Conservation (phyloP, 1,284 basidiomycete genomes). For the Mycena citricolor region DNA sequence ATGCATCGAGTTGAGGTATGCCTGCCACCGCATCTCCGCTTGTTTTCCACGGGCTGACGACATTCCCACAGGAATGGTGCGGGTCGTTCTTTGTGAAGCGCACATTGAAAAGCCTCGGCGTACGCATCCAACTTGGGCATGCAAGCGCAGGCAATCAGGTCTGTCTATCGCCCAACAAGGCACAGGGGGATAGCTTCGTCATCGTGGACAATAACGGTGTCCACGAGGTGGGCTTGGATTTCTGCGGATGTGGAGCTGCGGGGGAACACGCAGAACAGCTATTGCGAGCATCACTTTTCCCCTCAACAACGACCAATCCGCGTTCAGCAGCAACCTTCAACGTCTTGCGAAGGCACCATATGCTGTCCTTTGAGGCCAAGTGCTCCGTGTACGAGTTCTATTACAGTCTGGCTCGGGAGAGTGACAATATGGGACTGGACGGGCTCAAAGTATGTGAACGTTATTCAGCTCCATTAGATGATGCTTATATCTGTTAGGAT, state of each 20-base stretch:
- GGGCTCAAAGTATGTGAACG: not conserved
- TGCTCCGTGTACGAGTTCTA: conserved; percentile 22
- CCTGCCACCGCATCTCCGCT: no score
- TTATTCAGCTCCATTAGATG: not conserved
- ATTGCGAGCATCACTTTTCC: conserved; percentile 13
- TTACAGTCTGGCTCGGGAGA: conserved; percentile 14
- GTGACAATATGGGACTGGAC: conserved; percentile 21
- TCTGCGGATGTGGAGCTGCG: conserved; percentile 15
- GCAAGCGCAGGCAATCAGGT: not conserved
- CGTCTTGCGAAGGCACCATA: conserved; percentile 7
- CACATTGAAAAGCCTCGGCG: conserved; percentile 1
- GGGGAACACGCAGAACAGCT: conserved; percentile 10
- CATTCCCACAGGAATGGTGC: conserved; percentile 3
- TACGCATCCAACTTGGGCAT: conserved; percentile 15
- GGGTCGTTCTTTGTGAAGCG: not conserved
- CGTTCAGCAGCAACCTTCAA: conserved; percentile 14
- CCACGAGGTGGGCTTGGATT: conserved; percentile 13
- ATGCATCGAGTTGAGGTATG: no score
- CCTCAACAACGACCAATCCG: conserved; percentile 11
- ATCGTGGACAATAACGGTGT: conserved; percentile 17
- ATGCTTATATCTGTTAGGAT: conserved; percentile 9
- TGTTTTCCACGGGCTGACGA: no score
- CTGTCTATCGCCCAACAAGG: not conserved
- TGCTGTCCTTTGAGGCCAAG: conserved; percentile 5
- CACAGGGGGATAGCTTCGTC: conserved; percentile 9